phyloP scores from a whole-genome alignment of 2,329 filamentous ascomycete species.

The Venturiaceae sp. region DNA sequence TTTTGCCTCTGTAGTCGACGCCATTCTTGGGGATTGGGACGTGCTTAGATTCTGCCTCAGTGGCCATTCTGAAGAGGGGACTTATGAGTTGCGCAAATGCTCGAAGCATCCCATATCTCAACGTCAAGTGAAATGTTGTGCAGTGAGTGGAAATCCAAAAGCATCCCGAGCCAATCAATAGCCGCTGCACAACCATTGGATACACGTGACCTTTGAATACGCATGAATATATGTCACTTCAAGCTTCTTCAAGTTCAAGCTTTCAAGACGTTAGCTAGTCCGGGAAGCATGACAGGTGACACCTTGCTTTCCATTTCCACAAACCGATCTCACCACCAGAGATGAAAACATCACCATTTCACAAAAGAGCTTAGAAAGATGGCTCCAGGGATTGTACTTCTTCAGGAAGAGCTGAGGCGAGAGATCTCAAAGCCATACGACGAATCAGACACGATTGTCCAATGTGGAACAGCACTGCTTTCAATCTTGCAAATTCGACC shows the following conservation, averaged over 20 bases:
- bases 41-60: constrained; percentile 37
- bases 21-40: constrained; percentile 81
- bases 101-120: constrained; percentile 28
- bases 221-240: too few species aligned
- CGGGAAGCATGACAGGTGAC: too few species aligned
- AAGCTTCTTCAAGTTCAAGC: too few species aligned
- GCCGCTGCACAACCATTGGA: too few species aligned
- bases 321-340: background rate
- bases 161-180: background rate
- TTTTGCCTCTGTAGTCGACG: constrained; percentile 86
- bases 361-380: background rate
- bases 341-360: background rate
- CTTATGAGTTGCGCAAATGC: constrained; percentile 22
- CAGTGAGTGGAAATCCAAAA: background rate
- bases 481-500: constrained; percentile 1
- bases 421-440: background rate
- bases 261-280: too few species aligned
- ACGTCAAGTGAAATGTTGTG: background rate
- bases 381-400: background rate
- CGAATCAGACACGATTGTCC: background rate
- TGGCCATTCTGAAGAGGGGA: background rate
- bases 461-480: background rate
- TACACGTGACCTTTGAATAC: too few species aligned
- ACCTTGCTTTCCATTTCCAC: too few species aligned
- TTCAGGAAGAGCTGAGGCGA: background rate